Conservation (phyloP, 805 yeast species). For the Candida silvicultrix region DNA sequence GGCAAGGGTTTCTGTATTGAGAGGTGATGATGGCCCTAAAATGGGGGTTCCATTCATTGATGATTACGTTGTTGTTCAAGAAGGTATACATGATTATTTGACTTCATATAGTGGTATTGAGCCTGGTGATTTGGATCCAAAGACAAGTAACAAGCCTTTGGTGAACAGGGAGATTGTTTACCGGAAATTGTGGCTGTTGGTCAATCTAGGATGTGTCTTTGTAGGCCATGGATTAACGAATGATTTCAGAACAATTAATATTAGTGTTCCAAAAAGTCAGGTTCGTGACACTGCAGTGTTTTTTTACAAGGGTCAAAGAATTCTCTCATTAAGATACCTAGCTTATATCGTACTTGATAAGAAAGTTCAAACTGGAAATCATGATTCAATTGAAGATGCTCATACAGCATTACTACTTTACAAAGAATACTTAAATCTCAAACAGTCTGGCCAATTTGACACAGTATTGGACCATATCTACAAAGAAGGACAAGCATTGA, state of each 20-base stretch:
- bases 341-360: slow-evolving; percentile 72
- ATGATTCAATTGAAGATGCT: slow-evolving; percentile 97
- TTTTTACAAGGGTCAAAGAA: slow-evolving; percentile 72
- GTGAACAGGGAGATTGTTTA: slow-evolving; percentile 82
- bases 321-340: slow-evolving; percentile 76
- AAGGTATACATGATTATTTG: slow-evolving; percentile 73
- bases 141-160: slow-evolving; percentile 54
- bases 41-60: slow-evolving; percentile 83
- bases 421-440: slow-evolving; percentile 61
- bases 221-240: slow-evolving; percentile 92
- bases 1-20: slow-evolving; percentile 83
- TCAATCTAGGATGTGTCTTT: slow-evolving; percentile 85
- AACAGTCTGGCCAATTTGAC: slow-evolving; percentile 53
- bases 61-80: slow-evolving; percentile 77
- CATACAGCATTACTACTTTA: slow-evolving; percentile 75
- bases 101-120: slow-evolving; percentile 94
- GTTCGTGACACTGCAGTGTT: slow-evolving; percentile 85
- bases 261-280: slow-evolving; percentile 79
- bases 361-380: slow-evolving; percentile 86
- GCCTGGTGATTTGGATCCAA: slow-evolving; percentile 81
- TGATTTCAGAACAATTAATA: slow-evolving; percentile 90
- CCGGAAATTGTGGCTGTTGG: slow-evolving; percentile 80
- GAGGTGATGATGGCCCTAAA: slow-evolving; percentile 60
- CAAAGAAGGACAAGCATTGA: slow-evolving; percentile 45
- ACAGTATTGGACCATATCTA: slow-evolving; percentile 60